phyloP scores from a whole-genome alignment of 371 early-diverging fungal genomes.

The Mortierella sp. region DNA sequence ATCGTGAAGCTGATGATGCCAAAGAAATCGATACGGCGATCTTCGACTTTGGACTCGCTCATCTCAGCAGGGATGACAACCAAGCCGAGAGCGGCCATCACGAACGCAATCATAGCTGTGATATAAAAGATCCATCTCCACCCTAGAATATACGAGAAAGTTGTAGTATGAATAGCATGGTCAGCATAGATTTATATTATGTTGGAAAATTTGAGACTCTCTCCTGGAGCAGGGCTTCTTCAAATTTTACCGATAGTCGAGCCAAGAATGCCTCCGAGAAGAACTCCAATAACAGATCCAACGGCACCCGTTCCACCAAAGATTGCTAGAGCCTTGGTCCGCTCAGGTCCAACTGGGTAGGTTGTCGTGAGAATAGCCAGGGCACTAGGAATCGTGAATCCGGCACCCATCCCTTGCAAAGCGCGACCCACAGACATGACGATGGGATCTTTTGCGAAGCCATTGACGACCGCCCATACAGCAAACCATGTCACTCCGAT shows the following conservation, averaged over 20 bases:
- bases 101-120: conserved; percentile 10
- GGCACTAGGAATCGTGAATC: conserved; percentile 43
- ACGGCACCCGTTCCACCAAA: conserved; percentile 20
- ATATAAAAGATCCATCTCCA: conserved; percentile 22
- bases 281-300: conserved; percentile 19
- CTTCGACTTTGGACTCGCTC: background rate
- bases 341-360: conserved; percentile 18
- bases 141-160: conserved; percentile 1
- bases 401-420: conserved; percentile 58
- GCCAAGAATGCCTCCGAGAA: conserved; percentile 26
- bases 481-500: conserved; percentile 52
- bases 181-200: too few relatives aligned
- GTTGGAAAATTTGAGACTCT: too few relatives aligned
- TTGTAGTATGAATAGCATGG: too few relatives aligned
- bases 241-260: conserved; percentile 14
- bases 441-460: conserved; percentile 31
- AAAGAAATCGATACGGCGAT: conserved; percentile 14
- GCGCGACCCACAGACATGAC: conserved; percentile 54
- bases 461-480: conserved; percentile 49
- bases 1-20: conserved; percentile 5
- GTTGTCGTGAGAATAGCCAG: conserved; percentile 42
- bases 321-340: conserved; percentile 12
- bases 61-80: conserved; percentile 2
- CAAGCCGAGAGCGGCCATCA: background rate
- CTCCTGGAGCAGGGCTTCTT: too few relatives aligned